Percentiles rank a stretch among this genome's conserved stretches.
phyloP scores from a whole-genome alignment of 1,284 basidiomycete genomes.

The Ustilago tritici region DNA sequence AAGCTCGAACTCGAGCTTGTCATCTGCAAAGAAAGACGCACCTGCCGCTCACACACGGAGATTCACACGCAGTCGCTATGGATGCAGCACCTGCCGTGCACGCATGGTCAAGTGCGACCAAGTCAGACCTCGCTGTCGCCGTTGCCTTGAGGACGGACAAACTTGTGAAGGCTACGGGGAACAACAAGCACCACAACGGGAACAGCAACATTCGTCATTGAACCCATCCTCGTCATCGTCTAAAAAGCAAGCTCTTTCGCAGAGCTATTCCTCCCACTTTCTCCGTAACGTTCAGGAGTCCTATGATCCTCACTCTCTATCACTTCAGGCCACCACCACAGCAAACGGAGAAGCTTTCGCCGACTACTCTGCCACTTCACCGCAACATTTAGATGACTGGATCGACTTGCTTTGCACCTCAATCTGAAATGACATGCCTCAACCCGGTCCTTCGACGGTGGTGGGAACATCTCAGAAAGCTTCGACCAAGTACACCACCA shows the following conservation, averaged over 20 bases:
- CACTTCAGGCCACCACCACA: background rate
- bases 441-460: background rate
- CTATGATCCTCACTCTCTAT: background rate
- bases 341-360: background rate
- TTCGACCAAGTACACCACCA: background rate
- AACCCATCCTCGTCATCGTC: background rate
- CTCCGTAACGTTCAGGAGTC: background rate
- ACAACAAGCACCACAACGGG: conserved; percentile 2
- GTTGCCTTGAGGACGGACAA: conserved; percentile 17
- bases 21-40: background rate
- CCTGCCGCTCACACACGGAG: conserved; percentile 11
- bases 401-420: conserved; percentile 23
- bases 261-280: background rate
- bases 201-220: background rate
- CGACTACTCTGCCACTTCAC: conserved; percentile 5
- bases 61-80: conserved; percentile 17
- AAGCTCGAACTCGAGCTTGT: background rate
- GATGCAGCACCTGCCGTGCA: conserved; percentile 19
- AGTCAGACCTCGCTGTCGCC: conserved; percentile 13
- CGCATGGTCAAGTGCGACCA: conserved; percentile 41
- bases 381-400: conserved; percentile 29
- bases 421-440: conserved; percentile 16
- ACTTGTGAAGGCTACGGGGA: conserved; percentile 8
- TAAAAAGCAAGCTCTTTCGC: background rate
- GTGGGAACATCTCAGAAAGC: background rate